Base-by-base conservation (phyloP, 2,329 filamentous ascomycete genomes). In the Fusarium sp. region DNA sequence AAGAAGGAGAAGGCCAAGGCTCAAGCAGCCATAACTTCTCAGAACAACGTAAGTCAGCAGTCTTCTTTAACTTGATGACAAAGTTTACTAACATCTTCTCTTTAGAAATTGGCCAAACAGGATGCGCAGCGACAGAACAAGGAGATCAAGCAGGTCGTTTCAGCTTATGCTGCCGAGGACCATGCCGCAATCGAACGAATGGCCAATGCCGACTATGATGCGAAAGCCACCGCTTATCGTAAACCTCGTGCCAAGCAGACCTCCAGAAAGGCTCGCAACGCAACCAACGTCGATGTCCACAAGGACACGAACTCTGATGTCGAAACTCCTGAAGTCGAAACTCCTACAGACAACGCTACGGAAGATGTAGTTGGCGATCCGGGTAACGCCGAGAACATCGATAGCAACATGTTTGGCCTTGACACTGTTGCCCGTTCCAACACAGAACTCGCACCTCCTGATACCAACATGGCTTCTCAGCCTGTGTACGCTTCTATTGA, bases 31-130 rank as follows among this genome's bases (percentile, higher is more conserved):
- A 38, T 62, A 41, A 66, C 48, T 15, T 46, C 20, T 8, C 40
- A 43, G 41, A 45, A 38, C n/a, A n/a, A 43, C 10, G 63, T 66
- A 60, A 62, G 63, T 67, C 15, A 38, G 10, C 12, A n/a, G 8
- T 34, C 38, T 25, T 34, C 9, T 8, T 16, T 13, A 30, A 22
- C 24, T 18, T 41, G 22, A 9, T 8, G 18, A 12, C 2, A 24
- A 15, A 34, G 6, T 8, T 16, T 25, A 43, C 55, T 66, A 32
- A 66, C 55, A 24, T 16, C 3, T 51, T 38, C 12, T 32, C 18
- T 62, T 6, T 18, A 66, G 63, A 25, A 27, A 38, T 30, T 61
- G 15, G 5, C 30, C 8, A 61, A 32, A 27, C 40, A 38, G 12
- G 62, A 66, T 29, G n/a, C 30, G 24, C 30, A 30, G 12, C 22